Conservation (phyloP, 2,329 filamentous ascomycete species). For the Rhynchosporium agropyri region DNA sequence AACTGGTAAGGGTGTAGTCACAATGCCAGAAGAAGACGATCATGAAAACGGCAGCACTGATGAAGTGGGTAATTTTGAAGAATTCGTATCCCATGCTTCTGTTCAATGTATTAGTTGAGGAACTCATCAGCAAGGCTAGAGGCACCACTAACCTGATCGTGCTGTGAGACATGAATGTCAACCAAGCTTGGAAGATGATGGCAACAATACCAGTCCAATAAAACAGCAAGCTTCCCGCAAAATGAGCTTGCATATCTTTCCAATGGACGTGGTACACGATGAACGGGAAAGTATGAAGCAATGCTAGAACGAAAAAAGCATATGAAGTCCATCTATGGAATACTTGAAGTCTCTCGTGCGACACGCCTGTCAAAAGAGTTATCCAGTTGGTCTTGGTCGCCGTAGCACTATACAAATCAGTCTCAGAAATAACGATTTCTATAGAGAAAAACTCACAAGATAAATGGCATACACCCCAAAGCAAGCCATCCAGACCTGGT, state of each 20-base stretch:
- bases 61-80: slow-evolving; percentile 17
- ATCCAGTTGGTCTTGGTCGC: slow-evolving; percentile 19
- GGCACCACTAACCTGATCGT: slow-evolving; percentile 13
- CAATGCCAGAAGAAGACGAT: slow-evolving; percentile 16
- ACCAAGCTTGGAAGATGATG: slow-evolving; percentile 17
- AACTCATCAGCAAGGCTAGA: not conserved
- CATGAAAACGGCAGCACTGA: slow-evolving; percentile 11
- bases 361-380: slow-evolving; percentile 17
- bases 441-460: slow-evolving; percentile 15
- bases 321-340: slow-evolving; percentile 19
- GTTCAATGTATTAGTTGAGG: not conserved
- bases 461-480: slow-evolving; percentile 17
- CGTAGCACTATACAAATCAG: slow-evolving; percentile 10
- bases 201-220: slow-evolving; percentile 22
- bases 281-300: slow-evolving; percentile 21
- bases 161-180: slow-evolving; percentile 14
- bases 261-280: slow-evolving; percentile 16
- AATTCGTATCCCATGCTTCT: slow-evolving; percentile 21
- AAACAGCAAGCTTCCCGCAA: not conserved
- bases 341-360: slow-evolving; percentile 19
- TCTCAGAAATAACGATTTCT: not conserved
- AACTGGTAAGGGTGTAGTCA: slow-evolving; percentile 15
- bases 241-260: slow-evolving; percentile 16
- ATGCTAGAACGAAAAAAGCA: slow-evolving; percentile 15
- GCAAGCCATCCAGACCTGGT: slow-evolving; percentile 18